These are phyloP conservation scores for Kodamaea hsintzibuensis DNA, from an alignment of 805 yeast genomes.

Conservation along the genomic window DNA sequence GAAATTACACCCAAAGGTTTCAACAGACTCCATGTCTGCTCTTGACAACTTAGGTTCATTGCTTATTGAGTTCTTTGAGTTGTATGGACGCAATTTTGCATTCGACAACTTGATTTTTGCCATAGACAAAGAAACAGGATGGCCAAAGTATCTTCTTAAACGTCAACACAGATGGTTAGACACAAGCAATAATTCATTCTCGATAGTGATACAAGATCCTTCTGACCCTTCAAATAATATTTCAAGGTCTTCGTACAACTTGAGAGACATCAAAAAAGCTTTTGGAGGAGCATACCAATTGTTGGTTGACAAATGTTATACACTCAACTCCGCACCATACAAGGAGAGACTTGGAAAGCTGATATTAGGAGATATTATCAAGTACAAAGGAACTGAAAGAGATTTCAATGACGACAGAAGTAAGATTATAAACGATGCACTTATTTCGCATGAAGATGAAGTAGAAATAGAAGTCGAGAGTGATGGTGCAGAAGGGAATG, in stretches of 20 bases:
- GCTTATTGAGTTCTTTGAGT: slow-evolving; percentile 86
- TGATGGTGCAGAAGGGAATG: slow-evolving; percentile 39
- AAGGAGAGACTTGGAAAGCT: slow-evolving; percentile 69
- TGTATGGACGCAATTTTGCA: slow-evolving; percentile 87
- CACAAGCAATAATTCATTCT: slow-evolving; percentile 53
- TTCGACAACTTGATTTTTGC: slow-evolving; percentile 77
- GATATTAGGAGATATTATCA: slow-evolving; percentile 77
- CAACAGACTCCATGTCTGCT: slow-evolving; percentile 65
- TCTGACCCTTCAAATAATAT: slow-evolving; percentile 81
- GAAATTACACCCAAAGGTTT: slow-evolving; percentile 73
- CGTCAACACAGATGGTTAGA: slow-evolving; percentile 50
- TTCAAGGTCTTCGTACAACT: slow-evolving; percentile 79
- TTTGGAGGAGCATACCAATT: slow-evolving; percentile 87
- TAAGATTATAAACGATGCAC: slow-evolving; percentile 62
- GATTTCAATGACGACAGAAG: slow-evolving; percentile 76
- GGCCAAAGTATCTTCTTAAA: slow-evolving; percentile 62
- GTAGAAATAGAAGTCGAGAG: slow-evolving; percentile 28
- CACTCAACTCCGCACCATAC: slow-evolving; percentile 63
- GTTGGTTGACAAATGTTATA: slow-evolving; percentile 72
- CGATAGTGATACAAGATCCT: slow-evolving; percentile 86
- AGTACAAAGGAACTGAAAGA: slow-evolving; percentile 69
- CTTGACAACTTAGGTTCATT: slow-evolving; percentile 80
- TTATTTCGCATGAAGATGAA: slow-evolving; percentile 28
- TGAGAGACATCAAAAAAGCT: slow-evolving; percentile 77
- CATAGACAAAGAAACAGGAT: slow-evolving; percentile 52